These are phyloP conservation scores for Colletotrichum sp. DNA, from an alignment of 2,329 filamentous ascomycete genomes.

Conservation along the genomic window DNA sequence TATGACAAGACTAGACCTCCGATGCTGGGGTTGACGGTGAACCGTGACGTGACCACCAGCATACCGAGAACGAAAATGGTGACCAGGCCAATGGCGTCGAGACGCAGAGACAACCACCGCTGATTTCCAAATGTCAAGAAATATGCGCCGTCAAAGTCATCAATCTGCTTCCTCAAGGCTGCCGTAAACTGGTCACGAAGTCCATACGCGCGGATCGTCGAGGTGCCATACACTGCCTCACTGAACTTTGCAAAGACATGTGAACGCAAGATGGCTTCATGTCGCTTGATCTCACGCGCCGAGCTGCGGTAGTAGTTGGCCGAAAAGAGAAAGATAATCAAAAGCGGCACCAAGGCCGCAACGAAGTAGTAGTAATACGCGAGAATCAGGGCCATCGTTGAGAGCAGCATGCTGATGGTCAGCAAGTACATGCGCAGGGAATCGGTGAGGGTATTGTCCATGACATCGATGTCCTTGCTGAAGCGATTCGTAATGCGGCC, in stretches of 20 bases:
- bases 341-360: constrained; percentile 65
- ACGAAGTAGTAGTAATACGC: constrained; percentile 89
- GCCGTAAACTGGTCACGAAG: constrained; percentile 77
- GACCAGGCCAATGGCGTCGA: constrained; percentile 82
- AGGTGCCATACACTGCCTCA: constrained; percentile 82
- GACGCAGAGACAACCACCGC: constrained; percentile 85
- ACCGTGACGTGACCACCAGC: constrained; percentile 90
- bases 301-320: constrained; percentile 88
- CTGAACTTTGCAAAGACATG: constrained; percentile 88
- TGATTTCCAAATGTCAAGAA: constrained; percentile 95
- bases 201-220: constrained; percentile 89
- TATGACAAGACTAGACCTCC: constrained; percentile 89
- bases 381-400: constrained; percentile 88
- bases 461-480: constrained; percentile 91
- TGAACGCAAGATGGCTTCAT: constrained; percentile 86
- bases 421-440: constrained; percentile 91
- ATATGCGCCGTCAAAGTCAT: constrained; percentile 92
- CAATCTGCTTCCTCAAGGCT: constrained; percentile 70
- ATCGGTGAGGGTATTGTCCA: constrained; percentile 91
- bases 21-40: constrained; percentile 82
- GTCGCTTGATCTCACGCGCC: constrained; percentile 90
- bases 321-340: constrained; percentile 79
- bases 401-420: constrained; percentile 79
- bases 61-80: constrained; percentile 89
- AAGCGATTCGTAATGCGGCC: constrained; percentile 96